Evolutionary conservation across 2,329 filamentous ascomycete genomes (phyloP).

Genomic region (Colletotrichum gloeosporioides): DNA sequence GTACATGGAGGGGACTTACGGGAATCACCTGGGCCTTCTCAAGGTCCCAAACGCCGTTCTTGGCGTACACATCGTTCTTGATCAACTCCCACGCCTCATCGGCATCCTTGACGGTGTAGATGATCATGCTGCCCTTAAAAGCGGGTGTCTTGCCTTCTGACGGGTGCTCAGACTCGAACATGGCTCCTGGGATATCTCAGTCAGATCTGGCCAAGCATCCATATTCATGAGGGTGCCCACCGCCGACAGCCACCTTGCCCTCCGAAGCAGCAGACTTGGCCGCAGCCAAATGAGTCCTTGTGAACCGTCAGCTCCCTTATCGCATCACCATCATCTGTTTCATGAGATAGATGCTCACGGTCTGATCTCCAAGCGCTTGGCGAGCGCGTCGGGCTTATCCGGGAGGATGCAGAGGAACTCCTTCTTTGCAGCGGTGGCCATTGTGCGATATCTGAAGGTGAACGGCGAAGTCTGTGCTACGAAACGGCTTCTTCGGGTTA

Average conservation of each 20-base stretch:
- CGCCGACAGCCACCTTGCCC: constrained; percentile 20
- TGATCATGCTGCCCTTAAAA: constrained; percentile 13
- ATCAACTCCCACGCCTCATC: constrained; percentile 25
- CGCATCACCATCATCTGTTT: not conserved
- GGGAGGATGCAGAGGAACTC: constrained; percentile 21
- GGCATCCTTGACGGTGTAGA: constrained; percentile 5
- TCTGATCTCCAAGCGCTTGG: constrained; percentile 6
- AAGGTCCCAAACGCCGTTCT: constrained; percentile 27
- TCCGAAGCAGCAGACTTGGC: constrained; percentile 23
- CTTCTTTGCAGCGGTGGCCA: constrained; percentile 12
- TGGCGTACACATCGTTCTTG: constrained; percentile 24
- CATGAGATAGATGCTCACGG: not conserved
- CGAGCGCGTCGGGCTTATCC: constrained; percentile 17
- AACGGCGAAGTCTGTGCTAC: not conserved
- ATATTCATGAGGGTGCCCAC: not conserved
- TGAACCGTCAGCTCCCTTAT: not conserved
- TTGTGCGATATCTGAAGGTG: not conserved
- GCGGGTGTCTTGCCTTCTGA: not conserved
- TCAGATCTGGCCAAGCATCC: accelerated
- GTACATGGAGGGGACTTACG: constrained; percentile 5
- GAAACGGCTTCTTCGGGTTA: not conserved
- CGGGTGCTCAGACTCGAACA: constrained; percentile 12
- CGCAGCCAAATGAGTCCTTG: constrained; percentile 5
- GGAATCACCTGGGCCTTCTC: constrained; percentile 27
- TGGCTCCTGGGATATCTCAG: not conserved